Percentiles rank a stretch among this genome's conserved stretches.
Evolutionary conservation across 257 asterid species (phyloP).

Genomic region (Solanum chaucha): DNA sequence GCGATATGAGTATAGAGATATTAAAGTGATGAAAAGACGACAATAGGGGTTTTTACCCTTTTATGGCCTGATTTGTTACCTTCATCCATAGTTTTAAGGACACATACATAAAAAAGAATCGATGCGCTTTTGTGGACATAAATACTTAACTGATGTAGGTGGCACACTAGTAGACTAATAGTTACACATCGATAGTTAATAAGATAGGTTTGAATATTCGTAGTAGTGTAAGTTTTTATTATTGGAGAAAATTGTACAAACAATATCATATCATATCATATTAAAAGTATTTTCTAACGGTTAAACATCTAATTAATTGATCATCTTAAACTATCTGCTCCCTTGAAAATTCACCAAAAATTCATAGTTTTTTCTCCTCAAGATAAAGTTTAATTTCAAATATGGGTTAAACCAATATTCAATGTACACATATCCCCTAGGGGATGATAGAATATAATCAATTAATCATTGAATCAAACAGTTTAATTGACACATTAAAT

Average conservation of each 20-base stretch:
- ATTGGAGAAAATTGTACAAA: too few relatives aligned
- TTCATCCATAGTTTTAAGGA: background rate
- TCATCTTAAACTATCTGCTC: background rate
- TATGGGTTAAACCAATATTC: background rate
- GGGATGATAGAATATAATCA: background rate
- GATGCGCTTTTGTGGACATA: background rate
- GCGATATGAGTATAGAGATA: background rate
- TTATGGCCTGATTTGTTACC: background rate
- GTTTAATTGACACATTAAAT: background rate
- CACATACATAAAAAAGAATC: background rate
- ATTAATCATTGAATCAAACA: background rate
- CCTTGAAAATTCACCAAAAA: background rate
- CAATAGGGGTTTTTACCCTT: background rate
- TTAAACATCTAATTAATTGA: background rate
- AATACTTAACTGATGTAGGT: background rate
- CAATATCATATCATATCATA: too few relatives aligned
- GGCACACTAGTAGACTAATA: background rate
- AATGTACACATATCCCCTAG: background rate
- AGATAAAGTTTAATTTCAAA: background rate
- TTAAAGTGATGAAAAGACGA: background rate
- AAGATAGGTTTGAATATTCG: background rate
- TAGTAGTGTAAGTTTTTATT: background rate
- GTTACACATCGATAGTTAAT: background rate
- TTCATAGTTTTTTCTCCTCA: background rate
- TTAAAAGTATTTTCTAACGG: background rate